Conservation (phyloP, 2,329 filamentous ascomycete genomes). For the Nothopassalora personata region DNA sequence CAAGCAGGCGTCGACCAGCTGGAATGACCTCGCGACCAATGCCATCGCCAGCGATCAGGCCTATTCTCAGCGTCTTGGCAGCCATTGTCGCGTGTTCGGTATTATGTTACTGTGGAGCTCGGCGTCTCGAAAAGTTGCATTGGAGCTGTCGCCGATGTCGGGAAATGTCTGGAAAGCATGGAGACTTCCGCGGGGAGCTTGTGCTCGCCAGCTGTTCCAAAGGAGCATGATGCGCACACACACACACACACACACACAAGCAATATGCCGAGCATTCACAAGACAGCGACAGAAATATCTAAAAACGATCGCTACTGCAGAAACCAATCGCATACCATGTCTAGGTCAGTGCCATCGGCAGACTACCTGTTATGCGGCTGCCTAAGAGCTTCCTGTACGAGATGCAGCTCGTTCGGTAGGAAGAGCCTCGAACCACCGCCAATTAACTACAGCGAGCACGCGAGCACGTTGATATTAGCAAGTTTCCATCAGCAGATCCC, state of each 20-base stretch:
- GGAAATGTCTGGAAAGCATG: neutral
- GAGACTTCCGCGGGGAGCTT: neutral
- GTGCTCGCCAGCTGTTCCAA: neutral
- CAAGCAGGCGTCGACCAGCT: constrained; percentile 80
- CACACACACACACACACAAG: neutral
- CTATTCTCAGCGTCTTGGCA: neutral
- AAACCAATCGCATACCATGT: neutral
- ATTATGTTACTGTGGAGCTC: neutral
- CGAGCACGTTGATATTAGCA: neutral
- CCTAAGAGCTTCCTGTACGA: neutral
- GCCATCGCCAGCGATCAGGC: constrained; percentile 94
- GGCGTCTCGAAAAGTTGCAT: neutral
- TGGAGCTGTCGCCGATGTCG: neutral
- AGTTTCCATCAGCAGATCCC: neutral
- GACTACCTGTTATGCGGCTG: neutral
- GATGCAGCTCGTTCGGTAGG: neutral
- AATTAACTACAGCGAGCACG: neutral
- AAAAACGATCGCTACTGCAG: neutral
- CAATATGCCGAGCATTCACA: neutral
- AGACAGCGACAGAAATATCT: neutral
- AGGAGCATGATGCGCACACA: neutral
- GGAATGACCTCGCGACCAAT: constrained; percentile 99
- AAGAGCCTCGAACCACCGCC: neutral
- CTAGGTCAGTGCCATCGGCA: neutral
- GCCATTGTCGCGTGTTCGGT: neutral